Conservation (phyloP, 2,329 filamentous ascomycete genomes). For the Epichloe sp. region DNA sequence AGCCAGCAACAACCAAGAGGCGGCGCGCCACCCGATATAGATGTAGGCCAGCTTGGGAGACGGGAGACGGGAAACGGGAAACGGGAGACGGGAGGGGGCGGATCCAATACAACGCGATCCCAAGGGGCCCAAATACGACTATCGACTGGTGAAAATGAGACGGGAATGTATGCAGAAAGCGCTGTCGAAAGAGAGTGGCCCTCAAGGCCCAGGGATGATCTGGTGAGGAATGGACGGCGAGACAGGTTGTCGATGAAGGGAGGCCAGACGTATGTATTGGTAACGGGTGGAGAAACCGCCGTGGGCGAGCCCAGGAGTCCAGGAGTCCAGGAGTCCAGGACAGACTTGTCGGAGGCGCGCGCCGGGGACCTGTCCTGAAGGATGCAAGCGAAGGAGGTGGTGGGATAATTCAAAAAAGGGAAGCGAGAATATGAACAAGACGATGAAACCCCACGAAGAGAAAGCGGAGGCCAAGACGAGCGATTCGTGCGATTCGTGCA, state of each 20-base stretch:
- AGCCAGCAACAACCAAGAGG: not conserved
- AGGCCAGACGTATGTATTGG: not conserved
- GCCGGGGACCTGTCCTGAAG: no score
- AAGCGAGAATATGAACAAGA: not conserved
- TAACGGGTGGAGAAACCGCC: not conserved
- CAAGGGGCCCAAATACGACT: constrained; percentile 1
- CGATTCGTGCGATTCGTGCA: not conserved
- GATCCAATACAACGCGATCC: constrained; percentile 4
- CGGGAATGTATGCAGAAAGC: constrained; percentile 8
- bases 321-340: no score
- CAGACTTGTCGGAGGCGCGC: no score
- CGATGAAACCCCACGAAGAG: no score
- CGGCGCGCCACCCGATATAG: constrained; percentile 2
- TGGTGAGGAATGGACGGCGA: constrained; percentile 23
- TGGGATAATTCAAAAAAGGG: not conserved
- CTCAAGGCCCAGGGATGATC: constrained; percentile 17
- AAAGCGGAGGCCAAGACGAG: not conserved
- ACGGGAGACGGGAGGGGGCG: constrained; percentile 2
- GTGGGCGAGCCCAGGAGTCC: no score
- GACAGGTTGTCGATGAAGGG: constrained; percentile 16
- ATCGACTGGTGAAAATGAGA: not conserved
- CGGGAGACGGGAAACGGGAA: not conserved
- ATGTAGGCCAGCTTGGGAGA: constrained; percentile 3
- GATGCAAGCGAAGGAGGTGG: no score
- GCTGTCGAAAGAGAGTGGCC: constrained; percentile 9